phyloP scores from a whole-genome alignment of 495 filamentous ascomycete genomes.

The Thermothielavioides terrestris region DNA sequence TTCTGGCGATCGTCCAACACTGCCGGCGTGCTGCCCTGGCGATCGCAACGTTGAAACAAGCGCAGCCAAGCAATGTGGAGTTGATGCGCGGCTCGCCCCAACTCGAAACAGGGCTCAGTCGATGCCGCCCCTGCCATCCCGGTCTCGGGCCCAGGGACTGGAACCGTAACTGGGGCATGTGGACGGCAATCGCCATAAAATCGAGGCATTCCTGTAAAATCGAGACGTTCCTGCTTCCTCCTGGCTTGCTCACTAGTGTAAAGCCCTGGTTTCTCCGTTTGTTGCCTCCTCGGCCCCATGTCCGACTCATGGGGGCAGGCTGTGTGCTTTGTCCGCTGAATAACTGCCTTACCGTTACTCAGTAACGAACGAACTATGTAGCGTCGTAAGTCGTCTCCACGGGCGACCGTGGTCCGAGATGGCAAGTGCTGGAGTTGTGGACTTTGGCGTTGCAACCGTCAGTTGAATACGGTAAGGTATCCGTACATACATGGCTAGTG shows the following conservation, averaged over 20 bases:
- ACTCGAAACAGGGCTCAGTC: slow-evolving; percentile 3
- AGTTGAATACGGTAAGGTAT: neutral
- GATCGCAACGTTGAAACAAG: slow-evolving; percentile 12
- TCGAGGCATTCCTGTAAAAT: neutral
- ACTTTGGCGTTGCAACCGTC: slow-evolving; percentile 1
- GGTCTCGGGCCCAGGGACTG: neutral
- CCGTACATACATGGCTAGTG: neutral
- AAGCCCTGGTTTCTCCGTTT: neutral
- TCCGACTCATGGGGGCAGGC: no score
- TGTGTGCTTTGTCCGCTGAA: no score
- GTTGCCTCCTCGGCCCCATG: no score
- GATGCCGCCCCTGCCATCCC: neutral
- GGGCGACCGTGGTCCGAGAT: no score
- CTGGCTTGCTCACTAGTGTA: neutral
- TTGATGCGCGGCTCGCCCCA: slow-evolving; percentile 4
- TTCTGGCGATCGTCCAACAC: neutral
- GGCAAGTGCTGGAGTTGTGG: neutral
- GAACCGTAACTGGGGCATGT: neutral
- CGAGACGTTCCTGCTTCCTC: neutral
- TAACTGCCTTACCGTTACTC: no score
- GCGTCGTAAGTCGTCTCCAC: no score
- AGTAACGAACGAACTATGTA: no score
- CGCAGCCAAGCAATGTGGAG: slow-evolving; percentile 1
- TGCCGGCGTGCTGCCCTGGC: neutral
- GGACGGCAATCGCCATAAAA: slow-evolving; percentile 1